phyloP scores from a whole-genome alignment of 495 filamentous ascomycete genomes.

The Niebla homalea region DNA sequence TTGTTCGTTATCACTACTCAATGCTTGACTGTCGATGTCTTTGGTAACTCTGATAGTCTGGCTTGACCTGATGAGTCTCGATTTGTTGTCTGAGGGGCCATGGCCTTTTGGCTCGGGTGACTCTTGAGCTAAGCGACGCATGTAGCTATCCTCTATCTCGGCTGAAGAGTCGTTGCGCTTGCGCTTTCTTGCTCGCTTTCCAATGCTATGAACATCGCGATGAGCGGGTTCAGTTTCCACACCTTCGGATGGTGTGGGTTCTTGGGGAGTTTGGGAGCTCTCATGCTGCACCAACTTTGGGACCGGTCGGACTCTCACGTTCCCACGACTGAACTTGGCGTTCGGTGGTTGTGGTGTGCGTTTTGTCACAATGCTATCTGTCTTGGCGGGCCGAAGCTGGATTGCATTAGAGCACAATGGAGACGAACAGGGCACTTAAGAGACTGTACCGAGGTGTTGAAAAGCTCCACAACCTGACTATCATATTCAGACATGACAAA shows the following conservation, averaged over 20 bases:
- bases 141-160: slow-evolving; percentile 69
- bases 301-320: too few species aligned
- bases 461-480: background rate
- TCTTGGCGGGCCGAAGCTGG: too few species aligned
- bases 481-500: background rate
- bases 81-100: slow-evolving; percentile 19
- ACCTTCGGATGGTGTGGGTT: too few species aligned
- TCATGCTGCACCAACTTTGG: too few species aligned
- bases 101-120: slow-evolving; percentile 37
- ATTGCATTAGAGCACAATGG: too few species aligned
- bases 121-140: slow-evolving; percentile 54
- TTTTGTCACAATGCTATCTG: too few species aligned
- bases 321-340: too few species aligned
- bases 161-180: slow-evolving; percentile 59
- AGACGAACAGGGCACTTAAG: background rate
- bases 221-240: too few species aligned
- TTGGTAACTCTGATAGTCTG: slow-evolving; percentile 18
- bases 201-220: too few species aligned
- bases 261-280: too few species aligned
- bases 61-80: slow-evolving; percentile 4
- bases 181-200: slow-evolving; percentile 41
- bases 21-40: slow-evolving; percentile 3
- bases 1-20: slow-evolving; percentile 13
- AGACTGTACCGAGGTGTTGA: slow-evolving; percentile 1
- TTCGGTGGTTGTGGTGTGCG: too few species aligned